A percentile compares a stretch with the other conserved stretches of the same genome.
Evolutionary conservation across 257 asterid genomes (phyloP).

Genomic region (Anisodus tanguticus): DNA sequence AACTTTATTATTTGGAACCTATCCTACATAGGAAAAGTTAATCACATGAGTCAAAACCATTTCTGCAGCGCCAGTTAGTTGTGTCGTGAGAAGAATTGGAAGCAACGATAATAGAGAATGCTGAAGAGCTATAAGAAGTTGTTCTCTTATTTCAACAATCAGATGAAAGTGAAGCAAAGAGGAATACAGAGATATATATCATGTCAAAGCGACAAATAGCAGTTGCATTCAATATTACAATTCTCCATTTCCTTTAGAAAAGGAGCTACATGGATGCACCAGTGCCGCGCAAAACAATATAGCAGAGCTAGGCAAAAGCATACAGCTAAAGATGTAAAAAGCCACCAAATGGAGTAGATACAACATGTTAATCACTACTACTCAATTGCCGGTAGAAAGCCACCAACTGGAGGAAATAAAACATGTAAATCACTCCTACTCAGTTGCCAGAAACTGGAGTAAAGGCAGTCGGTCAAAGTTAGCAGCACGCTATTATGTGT

Average conservation of each 20-base stretch:
- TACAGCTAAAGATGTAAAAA: not conserved
- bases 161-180: conserved; percentile 17
- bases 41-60: conserved; percentile 2
- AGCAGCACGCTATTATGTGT: not conserved
- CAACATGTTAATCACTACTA: not conserved
- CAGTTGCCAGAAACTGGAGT: not conserved
- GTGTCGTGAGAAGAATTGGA: not conserved
- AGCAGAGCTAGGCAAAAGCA: not conserved
- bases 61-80: not conserved
- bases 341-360: not conserved
- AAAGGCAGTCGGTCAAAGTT: not conserved
- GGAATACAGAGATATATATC: not conserved
- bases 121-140: conserved; percentile 10
- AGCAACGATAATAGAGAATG: conserved; percentile 1
- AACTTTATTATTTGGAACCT: not conserved
- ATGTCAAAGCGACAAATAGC: not conserved
- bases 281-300: not conserved
- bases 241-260: not conserved
- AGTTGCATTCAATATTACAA: not conserved
- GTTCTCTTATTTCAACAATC: not conserved
- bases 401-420: conserved; percentile 5
- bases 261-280: not conserved
- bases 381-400: not conserved
- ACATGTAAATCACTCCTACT: not conserved
- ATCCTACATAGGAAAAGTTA: not conserved